Base-by-base conservation (phyloP, 176 grass and related monocot genomes). In the Chloris gayana region DNA sequence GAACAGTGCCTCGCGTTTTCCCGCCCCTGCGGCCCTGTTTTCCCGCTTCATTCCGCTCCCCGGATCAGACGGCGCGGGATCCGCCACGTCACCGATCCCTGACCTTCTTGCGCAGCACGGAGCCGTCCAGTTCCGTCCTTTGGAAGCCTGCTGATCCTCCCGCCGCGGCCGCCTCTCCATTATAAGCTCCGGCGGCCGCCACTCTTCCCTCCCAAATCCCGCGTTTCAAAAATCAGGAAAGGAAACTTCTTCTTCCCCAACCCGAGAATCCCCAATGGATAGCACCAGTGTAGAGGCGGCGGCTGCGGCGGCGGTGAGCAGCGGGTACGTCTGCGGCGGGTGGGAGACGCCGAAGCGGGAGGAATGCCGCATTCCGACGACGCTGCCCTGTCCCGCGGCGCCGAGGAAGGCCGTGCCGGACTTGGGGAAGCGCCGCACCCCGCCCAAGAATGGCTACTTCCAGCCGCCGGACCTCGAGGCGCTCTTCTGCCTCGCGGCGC, bases 401-500 rank as follows among this genome's bases (percentile, higher is more conserved):
- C 88, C 92, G 35, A 87, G 77, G 86, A 98, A 95, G 81, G 86
- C 81, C 54, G 54, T 85, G 25, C 54, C 78, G 0, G 79, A 87
- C 62, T 66, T 85, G 8, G 84, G 79, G 54, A 90, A 88, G 87
- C 85, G 84, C 61, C 77, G 87, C 4, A 50, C 47, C 69, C 90
- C 90, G 56, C 93, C 93, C 5, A 96, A 92, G 93, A 96, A 96
- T 61, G 90, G 93, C 38, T 96, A 96, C 85, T 96, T 96, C 79
- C 90, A 96, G 75, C 90, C 90, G 9, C 87, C 93, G 14, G 90
- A 92, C 84, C 82, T 96, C 66, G 93, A 96, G 85, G 74, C 85
- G 1, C 79, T 96, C 22, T 96, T 96, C 75, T 85, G 84, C 22
- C 90, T 91, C 15, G 77, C 62, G 45, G 90, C 93, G 2, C 71